Evolutionary conservation across 352 stramenopile genomes (phyloP).

Genomic region (Aphanomyces astaci): DNA sequence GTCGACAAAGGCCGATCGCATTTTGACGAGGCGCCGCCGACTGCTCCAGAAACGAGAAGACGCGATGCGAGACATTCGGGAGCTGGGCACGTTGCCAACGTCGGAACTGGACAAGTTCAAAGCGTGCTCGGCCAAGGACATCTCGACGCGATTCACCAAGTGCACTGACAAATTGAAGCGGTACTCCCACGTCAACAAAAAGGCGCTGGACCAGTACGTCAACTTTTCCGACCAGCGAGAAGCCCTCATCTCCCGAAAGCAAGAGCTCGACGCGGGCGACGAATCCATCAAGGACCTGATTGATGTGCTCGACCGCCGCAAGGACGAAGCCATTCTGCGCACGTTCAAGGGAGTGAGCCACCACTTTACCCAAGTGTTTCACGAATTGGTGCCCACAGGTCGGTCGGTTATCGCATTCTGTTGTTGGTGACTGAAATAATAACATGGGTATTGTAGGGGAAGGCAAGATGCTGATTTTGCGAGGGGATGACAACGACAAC

Average conservation of each 20-base stretch:
- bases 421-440: not conserved
- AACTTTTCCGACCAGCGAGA: conserved; percentile 94
- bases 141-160: conserved; percentile 92
- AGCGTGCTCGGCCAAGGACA: conserved; percentile 71
- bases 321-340: conserved; percentile 98
- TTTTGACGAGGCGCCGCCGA: conserved; percentile 66
- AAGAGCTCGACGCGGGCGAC: conserved; percentile 94
- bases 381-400: conserved; percentile 94
- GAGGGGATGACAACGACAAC: conserved; percentile 53
- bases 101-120: conserved; percentile 91
- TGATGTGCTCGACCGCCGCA: conserved; percentile 91
- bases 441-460: conserved; percentile 34
- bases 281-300: conserved; percentile 82
- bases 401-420: not conserved
- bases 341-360: conserved; percentile 98
- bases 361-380: conserved; percentile 98
- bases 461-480: conserved; percentile 95
- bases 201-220: conserved; percentile 99
- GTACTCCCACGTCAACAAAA: conserved; percentile 99
- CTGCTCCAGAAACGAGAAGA: conserved; percentile 89
- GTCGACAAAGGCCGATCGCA: conserved; percentile 68
- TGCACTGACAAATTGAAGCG: conserved; percentile 96
- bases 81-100: conserved; percentile 93
- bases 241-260: conserved; percentile 90
- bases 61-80: conserved; percentile 94